Evolutionary conservation across 1,139 yeast genomes (phyloP), one percentile per base, ranked within the genome.

Genomic region (Maudiozyma humilis): DNA sequence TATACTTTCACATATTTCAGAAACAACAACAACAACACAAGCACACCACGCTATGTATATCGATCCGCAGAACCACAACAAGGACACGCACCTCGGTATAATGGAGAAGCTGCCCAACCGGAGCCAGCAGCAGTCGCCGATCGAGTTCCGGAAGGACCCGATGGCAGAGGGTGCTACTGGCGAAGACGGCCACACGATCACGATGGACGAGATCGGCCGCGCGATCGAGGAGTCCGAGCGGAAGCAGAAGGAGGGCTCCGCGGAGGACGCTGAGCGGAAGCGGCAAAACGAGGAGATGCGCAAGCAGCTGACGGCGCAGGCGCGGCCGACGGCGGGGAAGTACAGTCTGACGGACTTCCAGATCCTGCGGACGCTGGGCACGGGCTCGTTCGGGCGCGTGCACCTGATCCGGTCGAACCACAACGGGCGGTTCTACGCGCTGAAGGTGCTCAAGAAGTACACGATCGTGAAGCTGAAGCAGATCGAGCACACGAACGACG

Each of bases 301-400:
- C 19, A 20, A 31, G 33, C 33, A 32, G 38, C 14, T 37, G 13
- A 23, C 18, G 30, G 47, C 57, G 31, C 67, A 68, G 36, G 66
- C 73, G 33, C 72, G 84, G 4, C 72, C 76, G 12, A 82, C 96
- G 27, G 83, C 83, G 60, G 96, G 96, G 38, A 89, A 88, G 63
- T 91, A 91, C 64, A 75, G 87, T 13, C 67, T 91, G 35, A 70
- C 75, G 43, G 97, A 91, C 67, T 91, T 91, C 64, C 91, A 86
- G 56, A 86, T 89, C 48, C 73, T 86, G 70, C 72, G 97, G 53
- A 91, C 98, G 1, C 70, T 91, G 46, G 98, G 98, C 13, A 91
- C 97, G 0, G 98, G 98, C 8, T 87, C 96, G 7, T 91, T 91
- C 70, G 98, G 98, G 18, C 71, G 97, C 46, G 98, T 91, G 37